Percentiles rank a stretch among this genome's conserved stretches.
phyloP scores from a whole-genome alignment of 371 early-diverging fungal species.

The Syncephalastrum sp. region DNA sequence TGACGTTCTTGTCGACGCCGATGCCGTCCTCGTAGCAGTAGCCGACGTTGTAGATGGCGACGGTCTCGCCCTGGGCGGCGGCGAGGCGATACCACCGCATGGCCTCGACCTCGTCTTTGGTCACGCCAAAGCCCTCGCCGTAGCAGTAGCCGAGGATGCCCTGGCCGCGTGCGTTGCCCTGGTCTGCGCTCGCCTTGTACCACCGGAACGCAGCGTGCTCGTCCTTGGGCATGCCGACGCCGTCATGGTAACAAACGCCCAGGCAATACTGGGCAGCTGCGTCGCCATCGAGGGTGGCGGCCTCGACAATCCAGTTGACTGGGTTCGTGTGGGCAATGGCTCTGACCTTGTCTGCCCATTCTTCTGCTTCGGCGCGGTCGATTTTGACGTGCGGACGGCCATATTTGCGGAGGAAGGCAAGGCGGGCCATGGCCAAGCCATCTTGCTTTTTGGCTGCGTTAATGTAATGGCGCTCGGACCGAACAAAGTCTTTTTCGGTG shows the following conservation, averaged over 20 bases:
- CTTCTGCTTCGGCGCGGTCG: conserved; percentile 68
- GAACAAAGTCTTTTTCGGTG: conserved; percentile 44
- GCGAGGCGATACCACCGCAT: conserved; percentile 71
- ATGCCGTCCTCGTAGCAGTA: conserved; percentile 85
- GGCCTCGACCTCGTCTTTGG: conserved; percentile 65
- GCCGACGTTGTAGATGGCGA: conserved; percentile 82
- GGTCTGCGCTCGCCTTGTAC: conserved; percentile 67
- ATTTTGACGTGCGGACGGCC: conserved; percentile 77
- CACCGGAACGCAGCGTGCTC: conserved; percentile 58
- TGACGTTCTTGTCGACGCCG: conserved; percentile 64
- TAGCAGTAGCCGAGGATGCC: conserved; percentile 75
- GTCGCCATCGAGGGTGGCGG: conserved; percentile 34
- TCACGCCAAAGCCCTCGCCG: conserved; percentile 80
- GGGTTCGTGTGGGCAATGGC: conserved; percentile 17
- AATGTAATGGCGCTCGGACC: conserved; percentile 63
- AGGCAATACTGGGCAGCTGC: conserved; percentile 56
- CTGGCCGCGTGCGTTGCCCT: conserved; percentile 64
- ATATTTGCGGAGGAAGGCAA: conserved; percentile 76
- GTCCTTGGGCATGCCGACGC: conserved; percentile 60
- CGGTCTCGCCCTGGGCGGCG: conserved; percentile 65
- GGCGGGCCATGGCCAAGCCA: conserved; percentile 60
- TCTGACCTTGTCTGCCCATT: conserved; percentile 48
- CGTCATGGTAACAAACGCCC: conserved; percentile 76
- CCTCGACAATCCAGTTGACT: conserved; percentile 16
- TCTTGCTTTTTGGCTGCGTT: conserved; percentile 37